These are phyloP conservation scores for Beauveria brongniartii DNA, from an alignment of 2,329 filamentous ascomycete genomes.

Conservation along the genomic window DNA sequence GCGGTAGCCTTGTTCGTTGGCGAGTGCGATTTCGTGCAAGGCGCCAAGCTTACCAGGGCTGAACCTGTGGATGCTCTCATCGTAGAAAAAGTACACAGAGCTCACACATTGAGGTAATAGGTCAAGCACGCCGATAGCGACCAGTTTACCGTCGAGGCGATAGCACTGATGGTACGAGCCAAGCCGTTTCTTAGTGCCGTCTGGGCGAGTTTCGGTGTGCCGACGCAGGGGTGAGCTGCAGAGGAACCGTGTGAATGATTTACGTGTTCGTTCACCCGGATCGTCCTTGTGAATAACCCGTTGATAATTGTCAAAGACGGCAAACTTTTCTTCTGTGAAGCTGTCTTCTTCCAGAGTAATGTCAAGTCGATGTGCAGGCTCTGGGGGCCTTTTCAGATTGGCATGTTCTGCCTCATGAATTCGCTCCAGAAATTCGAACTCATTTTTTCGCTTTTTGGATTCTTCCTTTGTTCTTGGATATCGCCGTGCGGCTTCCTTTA, in stretches of 20 bases:
- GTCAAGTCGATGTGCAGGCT: slow-evolving; percentile 58
- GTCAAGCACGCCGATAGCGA: slow-evolving; percentile 71
- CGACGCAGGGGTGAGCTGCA: slow-evolving; percentile 60
- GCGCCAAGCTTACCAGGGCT: slow-evolving; percentile 70
- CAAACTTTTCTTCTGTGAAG: slow-evolving; percentile 70
- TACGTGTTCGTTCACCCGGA: slow-evolving; percentile 46
- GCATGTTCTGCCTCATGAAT: slow-evolving; percentile 61
- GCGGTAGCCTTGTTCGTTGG: slow-evolving; percentile 58
- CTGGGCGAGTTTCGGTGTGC: slow-evolving; percentile 31
- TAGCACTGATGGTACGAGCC: slow-evolving; percentile 81
- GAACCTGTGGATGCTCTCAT: slow-evolving; percentile 62
- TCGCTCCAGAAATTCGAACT: slow-evolving; percentile 58
- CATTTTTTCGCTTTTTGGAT: slow-evolving; percentile 52
- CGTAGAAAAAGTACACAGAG: slow-evolving; percentile 77
- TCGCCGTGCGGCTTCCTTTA: slow-evolving; percentile 52
- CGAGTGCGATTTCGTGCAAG: slow-evolving; percentile 62
- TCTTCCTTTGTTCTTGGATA: slow-evolving; percentile 62
- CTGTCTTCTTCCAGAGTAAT: slow-evolving; percentile 62
- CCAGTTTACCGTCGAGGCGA: slow-evolving; percentile 64
- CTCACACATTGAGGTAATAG: slow-evolving; percentile 70
- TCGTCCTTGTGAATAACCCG: slow-evolving; percentile 61
- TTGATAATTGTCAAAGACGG: slow-evolving; percentile 69
- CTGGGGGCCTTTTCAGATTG: slow-evolving; percentile 47
- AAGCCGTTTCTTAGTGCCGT: slow-evolving; percentile 46
- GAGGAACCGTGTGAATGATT: slow-evolving; percentile 63